Conservation (phyloP, 257 asterid genomes). For the Rubia yunnanensis region DNA sequence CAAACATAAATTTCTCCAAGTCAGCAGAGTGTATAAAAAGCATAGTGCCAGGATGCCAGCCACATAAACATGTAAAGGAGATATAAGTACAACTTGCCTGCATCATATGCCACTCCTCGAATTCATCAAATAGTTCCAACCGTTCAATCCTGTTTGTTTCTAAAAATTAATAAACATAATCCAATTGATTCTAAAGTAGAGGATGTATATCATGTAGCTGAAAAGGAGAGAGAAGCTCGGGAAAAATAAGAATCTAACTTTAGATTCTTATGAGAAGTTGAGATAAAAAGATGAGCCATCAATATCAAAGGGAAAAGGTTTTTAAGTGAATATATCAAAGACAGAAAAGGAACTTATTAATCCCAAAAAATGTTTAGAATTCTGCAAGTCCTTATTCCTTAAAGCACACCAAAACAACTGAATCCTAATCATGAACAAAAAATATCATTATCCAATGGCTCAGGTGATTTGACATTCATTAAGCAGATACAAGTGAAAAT, state of each 20-base stretch:
- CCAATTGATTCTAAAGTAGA: constrained; percentile 11
- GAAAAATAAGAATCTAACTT: constrained; percentile 15
- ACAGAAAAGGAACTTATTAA: neutral
- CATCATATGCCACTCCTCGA: constrained; percentile 89
- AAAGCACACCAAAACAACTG: neutral
- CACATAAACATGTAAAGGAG: constrained; percentile 12
- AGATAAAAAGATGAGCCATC: constrained; percentile 5
- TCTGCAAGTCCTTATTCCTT: neutral
- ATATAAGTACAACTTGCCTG: constrained; percentile 59
- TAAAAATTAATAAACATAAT: constrained; percentile 16
- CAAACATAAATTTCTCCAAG: neutral
- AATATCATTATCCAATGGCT: neutral
- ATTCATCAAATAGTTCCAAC: constrained; percentile 70
- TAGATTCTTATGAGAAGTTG: constrained; percentile 13
- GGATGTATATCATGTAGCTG: constrained; percentile 10
- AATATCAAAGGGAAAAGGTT: neutral
- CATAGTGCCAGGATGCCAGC: neutral
- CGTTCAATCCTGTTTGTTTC: constrained; percentile 69
- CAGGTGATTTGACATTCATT: neutral
- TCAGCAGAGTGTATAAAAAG: neutral
- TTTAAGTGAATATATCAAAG: neutral
- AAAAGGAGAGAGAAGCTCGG: constrained; percentile 21
- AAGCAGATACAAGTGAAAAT: neutral
- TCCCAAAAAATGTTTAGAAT: neutral
- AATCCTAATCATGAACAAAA: neutral